phyloP scores from a whole-genome alignment of 179 eudicot genomes.

The Beta macrorhiza region DNA sequence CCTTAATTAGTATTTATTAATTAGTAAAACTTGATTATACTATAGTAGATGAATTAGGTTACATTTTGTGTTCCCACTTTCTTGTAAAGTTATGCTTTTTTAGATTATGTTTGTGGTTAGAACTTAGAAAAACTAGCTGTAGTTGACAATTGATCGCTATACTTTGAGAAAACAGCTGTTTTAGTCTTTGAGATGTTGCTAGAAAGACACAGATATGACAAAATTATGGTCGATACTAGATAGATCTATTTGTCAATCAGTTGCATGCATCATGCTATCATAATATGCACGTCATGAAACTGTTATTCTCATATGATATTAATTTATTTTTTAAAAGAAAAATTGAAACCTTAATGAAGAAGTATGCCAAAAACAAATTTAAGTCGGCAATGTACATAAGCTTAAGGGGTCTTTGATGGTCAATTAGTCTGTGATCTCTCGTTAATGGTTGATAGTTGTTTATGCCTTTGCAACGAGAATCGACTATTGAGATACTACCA shows the following conservation, averaged over 20 bases:
- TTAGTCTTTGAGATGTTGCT: not conserved
- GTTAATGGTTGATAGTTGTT: no score
- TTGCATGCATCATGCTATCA: conserved; percentile 26
- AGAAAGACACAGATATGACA: not conserved
- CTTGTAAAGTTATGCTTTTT: not conserved
- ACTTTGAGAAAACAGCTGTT: conserved; percentile 19
- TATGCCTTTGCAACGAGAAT: no score
- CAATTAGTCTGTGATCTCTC: no score
- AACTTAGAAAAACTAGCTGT: conserved; percentile 14
- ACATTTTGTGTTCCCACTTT: conserved; percentile 3
- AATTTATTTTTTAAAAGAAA: no score
- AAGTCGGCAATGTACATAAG: not conserved
- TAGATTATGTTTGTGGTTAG: not conserved
- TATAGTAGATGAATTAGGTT: not conserved
- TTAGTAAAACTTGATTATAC: not conserved
- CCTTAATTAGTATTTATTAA: not conserved
- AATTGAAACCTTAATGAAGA: not conserved
- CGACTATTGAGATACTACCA: not conserved
- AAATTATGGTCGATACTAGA: not conserved
- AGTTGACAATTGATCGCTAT: not conserved
- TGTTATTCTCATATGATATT: not conserved
- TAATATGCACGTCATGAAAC: conserved; percentile 12
- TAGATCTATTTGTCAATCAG: conserved; percentile 13
- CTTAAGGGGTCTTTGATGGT: no score
- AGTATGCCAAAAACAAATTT: not conserved